Percentiles rank a stretch among this genome's conserved stretches.
Evolutionary conservation across 805 yeast genomes (phyloP).

Genomic region (Starmera amethionina): DNA sequence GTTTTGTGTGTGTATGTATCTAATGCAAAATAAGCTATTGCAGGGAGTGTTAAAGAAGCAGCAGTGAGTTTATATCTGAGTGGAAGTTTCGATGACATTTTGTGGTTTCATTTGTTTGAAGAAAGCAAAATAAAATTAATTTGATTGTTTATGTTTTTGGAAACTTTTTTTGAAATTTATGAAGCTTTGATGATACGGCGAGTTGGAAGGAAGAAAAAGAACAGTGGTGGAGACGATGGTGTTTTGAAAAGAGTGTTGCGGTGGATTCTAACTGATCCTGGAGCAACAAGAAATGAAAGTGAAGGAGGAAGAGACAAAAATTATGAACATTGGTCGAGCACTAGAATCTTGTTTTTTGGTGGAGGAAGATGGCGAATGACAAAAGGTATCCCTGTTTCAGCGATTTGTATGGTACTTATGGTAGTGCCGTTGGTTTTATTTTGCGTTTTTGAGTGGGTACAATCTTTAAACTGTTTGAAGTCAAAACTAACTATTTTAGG

Average conservation of each 20-base stretch:
- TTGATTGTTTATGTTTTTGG: too few relatives aligned
- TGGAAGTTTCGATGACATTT: too few relatives aligned
- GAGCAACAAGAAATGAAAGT: background rate
- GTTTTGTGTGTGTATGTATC: too few relatives aligned
- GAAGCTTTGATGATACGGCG: too few relatives aligned
- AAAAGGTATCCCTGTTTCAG: slow-evolving; percentile 28
- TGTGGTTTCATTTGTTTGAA: too few relatives aligned
- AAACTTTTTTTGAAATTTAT: too few relatives aligned
- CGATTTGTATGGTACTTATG: slow-evolving; percentile 24
- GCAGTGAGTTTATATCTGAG: too few relatives aligned
- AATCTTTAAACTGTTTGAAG: background rate
- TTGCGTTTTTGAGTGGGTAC: slow-evolving; percentile 33
- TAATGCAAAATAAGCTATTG: too few relatives aligned
- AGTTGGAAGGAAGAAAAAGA: too few relatives aligned
- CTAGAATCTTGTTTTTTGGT: slow-evolving; percentile 39
- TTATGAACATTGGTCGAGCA: slow-evolving; percentile 32
- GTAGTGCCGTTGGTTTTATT: slow-evolving; percentile 44
- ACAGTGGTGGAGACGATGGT: too few relatives aligned
- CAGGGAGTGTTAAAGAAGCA: too few relatives aligned
- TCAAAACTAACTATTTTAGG: slow-evolving; percentile 3
- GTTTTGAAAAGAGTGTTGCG: slow-evolving; percentile 6
- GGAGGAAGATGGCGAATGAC: slow-evolving; percentile 57
- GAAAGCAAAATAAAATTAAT: too few relatives aligned
- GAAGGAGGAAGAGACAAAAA: slow-evolving; percentile 16
- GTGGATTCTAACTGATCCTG: slow-evolving; percentile 13